Conservation (phyloP, 768 basidiomycete genomes). For the Mycena haematopus region DNA sequence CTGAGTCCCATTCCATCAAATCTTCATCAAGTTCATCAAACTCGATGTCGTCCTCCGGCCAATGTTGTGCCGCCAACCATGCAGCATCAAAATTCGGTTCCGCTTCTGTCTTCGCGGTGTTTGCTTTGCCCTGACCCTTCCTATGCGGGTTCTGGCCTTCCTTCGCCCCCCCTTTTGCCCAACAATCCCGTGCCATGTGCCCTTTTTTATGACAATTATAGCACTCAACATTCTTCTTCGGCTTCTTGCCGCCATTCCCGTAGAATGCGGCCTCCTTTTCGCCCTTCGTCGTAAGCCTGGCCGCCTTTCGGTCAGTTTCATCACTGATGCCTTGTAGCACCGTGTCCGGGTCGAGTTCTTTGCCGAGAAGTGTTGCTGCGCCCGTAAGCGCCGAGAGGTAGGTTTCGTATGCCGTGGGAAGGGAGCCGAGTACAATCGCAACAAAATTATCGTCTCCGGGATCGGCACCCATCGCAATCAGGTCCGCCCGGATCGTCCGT, state of each 20-base stretch:
- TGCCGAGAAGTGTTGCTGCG: background rate
- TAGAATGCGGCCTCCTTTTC: constrained; percentile 11
- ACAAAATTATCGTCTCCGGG: background rate
- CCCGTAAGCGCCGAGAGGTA: background rate
- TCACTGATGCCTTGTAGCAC: constrained; percentile 3
- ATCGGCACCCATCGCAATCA: background rate
- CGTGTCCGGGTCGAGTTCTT: constrained; percentile 1
- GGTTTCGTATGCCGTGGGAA: background rate
- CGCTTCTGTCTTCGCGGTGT: background rate
- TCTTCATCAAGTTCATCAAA: constrained; percentile 10
- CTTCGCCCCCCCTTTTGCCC: constrained; percentile 45
- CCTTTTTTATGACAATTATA: constrained; percentile 41
- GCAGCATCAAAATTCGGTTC: background rate
- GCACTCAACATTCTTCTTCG: constrained; percentile 29
- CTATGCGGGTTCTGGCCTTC: constrained; percentile 39
- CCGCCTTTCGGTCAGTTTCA: background rate
- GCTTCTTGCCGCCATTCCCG: constrained; percentile 4
- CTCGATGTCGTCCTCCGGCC: constrained; percentile 1
- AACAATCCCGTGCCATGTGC: constrained; percentile 41
- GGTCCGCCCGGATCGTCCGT: background rate
- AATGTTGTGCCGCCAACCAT: background rate
- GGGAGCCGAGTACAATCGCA: background rate
- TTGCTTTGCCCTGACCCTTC: background rate
- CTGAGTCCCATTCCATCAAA: no score
- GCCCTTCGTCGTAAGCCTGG: background rate